Evolutionary conservation across 306 rosid species (phyloP).

Genomic region (Luffa acutangula): DNA sequence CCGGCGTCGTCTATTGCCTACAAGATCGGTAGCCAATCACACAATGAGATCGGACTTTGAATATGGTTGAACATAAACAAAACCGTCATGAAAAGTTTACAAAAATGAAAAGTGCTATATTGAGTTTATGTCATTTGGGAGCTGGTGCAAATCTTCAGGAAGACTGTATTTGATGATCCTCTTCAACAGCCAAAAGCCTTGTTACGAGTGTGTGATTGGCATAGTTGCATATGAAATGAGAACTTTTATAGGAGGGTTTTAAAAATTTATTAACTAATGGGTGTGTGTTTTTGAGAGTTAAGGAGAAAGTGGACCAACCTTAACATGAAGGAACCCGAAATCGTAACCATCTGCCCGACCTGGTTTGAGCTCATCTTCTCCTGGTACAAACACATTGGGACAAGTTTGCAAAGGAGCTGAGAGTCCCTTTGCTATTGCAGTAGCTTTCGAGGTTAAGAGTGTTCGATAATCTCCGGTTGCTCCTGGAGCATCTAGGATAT

Average conservation of each 20-base stretch:
- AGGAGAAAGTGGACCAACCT: slow-evolving; percentile 36
- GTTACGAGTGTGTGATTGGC: background rate
- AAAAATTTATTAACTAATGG: background rate
- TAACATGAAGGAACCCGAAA: slow-evolving; percentile 92
- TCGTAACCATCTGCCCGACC: slow-evolving; percentile 91
- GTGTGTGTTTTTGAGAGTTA: background rate
- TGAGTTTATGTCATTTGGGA: background rate
- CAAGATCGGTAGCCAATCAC: slow-evolving; percentile 15
- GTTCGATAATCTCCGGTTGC: slow-evolving; percentile 96
- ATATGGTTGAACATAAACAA: background rate
- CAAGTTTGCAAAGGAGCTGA: slow-evolving; percentile 64
- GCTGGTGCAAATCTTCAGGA: background rate
- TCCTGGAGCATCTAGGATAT: slow-evolving; percentile 93
- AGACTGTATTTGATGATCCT: background rate
- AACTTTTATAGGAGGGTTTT: background rate
- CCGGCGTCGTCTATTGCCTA: slow-evolving; percentile 99
- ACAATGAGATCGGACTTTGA: background rate
- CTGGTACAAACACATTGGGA: slow-evolving; percentile 77
- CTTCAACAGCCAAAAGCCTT: background rate
- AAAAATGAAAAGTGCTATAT: background rate
- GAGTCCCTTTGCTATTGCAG: slow-evolving; percentile 77
- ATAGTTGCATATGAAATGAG: background rate
- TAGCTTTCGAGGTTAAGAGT: slow-evolving; percentile 72
- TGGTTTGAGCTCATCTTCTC: slow-evolving; percentile 67
- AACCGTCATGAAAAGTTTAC: background rate